Evolutionary conservation across 257 asterid species (phyloP).

Genomic region (Pogostemon cablin): DNA sequence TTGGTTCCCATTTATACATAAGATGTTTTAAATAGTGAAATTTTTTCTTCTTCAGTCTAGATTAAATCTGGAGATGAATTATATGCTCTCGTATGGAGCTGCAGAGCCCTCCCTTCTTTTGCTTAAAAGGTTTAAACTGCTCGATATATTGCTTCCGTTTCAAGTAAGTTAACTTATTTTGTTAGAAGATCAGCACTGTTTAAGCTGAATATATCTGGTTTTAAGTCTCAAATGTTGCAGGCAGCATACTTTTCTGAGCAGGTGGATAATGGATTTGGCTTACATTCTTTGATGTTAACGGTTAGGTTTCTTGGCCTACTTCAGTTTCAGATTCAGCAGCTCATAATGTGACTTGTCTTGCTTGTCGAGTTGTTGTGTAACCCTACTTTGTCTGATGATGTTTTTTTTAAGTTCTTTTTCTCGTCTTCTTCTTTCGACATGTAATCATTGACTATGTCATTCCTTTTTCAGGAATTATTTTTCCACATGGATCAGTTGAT

Average conservation of each 20-base stretch:
- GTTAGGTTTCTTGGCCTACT: conserved; percentile 50
- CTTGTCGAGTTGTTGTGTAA: conserved; percentile 25
- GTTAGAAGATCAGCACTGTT: conserved; percentile 21
- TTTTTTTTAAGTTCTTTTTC: background rate
- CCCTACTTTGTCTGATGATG: conserved; percentile 21
- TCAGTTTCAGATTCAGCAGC: conserved; percentile 2
- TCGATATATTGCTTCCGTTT: conserved; percentile 74
- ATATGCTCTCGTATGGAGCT: conserved; percentile 96
- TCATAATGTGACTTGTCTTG: conserved; percentile 8
- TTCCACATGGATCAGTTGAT: conserved; percentile 74
- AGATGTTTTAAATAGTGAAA: conserved; percentile 26
- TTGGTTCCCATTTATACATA: conserved; percentile 12
- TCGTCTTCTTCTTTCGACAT: conserved; percentile 26
- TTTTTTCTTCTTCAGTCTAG: conserved; percentile 61
- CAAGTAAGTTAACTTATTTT: conserved; percentile 56
- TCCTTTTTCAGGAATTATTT: conserved; percentile 68
- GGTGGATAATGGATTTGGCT: conserved; percentile 41
- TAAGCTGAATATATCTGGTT: conserved; percentile 27
- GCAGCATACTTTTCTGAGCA: conserved; percentile 72
- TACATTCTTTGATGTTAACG: conserved; percentile 66
- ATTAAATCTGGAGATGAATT: conserved; percentile 70
- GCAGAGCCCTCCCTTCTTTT: conserved; percentile 79
- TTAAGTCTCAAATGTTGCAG: conserved; percentile 45
- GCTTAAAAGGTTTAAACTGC: conserved; percentile 70
- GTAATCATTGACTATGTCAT: conserved; percentile 29